Evolutionary conservation across 78 protist species (phyloP), one percentile per base, ranked within the genome.

Genomic region (Acrasis kona): DNA sequence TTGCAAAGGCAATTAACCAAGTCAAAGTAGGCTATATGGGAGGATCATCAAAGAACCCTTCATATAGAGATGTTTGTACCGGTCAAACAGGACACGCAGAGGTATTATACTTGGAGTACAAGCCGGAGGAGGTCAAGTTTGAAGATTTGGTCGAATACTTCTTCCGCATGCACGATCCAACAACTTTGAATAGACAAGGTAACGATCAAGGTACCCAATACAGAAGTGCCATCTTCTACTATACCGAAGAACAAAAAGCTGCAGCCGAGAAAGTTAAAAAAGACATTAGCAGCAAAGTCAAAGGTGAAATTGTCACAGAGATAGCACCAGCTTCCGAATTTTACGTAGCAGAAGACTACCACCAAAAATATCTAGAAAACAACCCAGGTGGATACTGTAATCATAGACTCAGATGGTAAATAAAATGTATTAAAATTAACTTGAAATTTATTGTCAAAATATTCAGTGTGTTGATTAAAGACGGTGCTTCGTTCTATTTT

Each of bases 171-270:
- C 95, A 90, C 65, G 87, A 94, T 42, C 91, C 95, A 40, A 94
- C 96, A 39, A 71, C 70, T 28, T 19, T 30, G 42, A 76, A 87
- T 77, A 65, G 96, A 34, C 97, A 94, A 72, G 95, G 96, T 10
- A 41, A 70, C 39, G 97, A 94, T 32, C 39, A 27, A 19, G 97
- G 97, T 10, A 84, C 96, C 5, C 95, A 92, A 61, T 94, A 94
- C 76, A 75, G 95, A 32, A 76, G 88, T 3, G 94, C 79, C 39
- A 72, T 88, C 39, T 92, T 72, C 79, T 75, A 38, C 68, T 34
- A 69, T 74, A 65, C 41, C 31, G 91, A 84, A 1, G 79, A 75
- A 67, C 94, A 92, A 78, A 9, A 12, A 39, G 4, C 10, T 38
- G 4, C 50, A 0, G 89, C 84, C 12, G 19, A 19, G 19, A 50